Conservation (phyloP, 345 rosid species). For the Citrus mangshanensis region DNA sequence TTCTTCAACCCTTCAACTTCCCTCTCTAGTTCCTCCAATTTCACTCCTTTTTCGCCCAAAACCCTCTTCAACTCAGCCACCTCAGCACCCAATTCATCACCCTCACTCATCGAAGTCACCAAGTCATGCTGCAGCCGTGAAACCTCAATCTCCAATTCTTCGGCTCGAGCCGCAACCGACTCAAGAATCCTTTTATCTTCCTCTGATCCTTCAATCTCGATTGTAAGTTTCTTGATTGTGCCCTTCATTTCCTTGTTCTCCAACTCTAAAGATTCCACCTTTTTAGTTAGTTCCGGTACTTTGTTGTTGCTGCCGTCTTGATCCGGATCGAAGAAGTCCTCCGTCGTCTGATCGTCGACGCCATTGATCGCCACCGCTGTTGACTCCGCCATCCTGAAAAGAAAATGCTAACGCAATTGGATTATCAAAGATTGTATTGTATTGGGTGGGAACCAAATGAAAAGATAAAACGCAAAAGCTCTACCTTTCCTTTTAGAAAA, state of each 20-base stretch:
- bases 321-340: conserved; percentile 34
- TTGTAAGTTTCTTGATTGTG: conserved; percentile 39
- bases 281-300: conserved; percentile 24
- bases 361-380: conserved; percentile 28
- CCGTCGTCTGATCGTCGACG: conserved; percentile 27
- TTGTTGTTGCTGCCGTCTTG: conserved; percentile 33
- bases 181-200: conserved; percentile 50
- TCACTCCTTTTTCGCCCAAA: conserved; percentile 40
- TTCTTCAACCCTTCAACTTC: conserved; percentile 57
- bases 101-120: conserved; percentile 42
- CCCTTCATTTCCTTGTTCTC: conserved; percentile 49
- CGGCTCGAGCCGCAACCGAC: conserved; percentile 45
- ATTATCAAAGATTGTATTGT: background rate
- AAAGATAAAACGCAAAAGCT: background rate
- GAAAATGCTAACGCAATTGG: background rate
- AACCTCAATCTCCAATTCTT: conserved; percentile 62
- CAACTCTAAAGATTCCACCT: conserved; percentile 43
- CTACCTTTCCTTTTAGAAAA: conserved; percentile 9
- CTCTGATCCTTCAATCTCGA: conserved; percentile 48
- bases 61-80: conserved; percentile 37
- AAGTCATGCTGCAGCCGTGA: conserved; percentile 65
- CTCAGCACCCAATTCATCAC: conserved; percentile 45
- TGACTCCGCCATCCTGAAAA: conserved; percentile 47
- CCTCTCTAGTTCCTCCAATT: conserved; percentile 36
- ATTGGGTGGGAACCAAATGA: background rate